Evolutionary conservation across 306 rosid genomes (phyloP).

Genomic region (Mimosa pudica): DNA sequence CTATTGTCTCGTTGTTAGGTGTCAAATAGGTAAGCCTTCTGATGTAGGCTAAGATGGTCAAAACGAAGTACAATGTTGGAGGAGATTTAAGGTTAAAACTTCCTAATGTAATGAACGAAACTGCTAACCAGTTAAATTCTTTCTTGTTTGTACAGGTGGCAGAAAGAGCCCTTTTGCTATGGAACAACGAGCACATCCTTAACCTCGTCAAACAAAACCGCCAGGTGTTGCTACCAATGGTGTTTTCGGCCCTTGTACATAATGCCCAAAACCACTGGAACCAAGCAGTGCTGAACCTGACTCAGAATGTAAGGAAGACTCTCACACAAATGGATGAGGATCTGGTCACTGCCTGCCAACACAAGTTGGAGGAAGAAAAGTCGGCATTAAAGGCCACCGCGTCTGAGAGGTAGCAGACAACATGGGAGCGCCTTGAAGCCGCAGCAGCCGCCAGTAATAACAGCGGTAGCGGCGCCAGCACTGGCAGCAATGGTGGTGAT

Average conservation of each 20-base stretch:
- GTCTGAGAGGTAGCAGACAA: constrained; percentile 75
- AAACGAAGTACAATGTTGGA: too few relatives aligned
- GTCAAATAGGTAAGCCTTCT: not conserved
- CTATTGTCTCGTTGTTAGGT: not conserved
- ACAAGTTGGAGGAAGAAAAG: constrained; percentile 70
- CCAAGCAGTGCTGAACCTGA: constrained; percentile 90
- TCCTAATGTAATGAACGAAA: not conserved
- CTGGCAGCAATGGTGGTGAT: constrained; percentile 26
- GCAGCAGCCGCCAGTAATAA: constrained; percentile 37
- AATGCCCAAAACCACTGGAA: constrained; percentile 90
- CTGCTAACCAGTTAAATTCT: not conserved
- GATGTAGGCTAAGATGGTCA: not conserved
- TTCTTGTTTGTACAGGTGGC: constrained; percentile 64
- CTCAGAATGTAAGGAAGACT: constrained; percentile 75
- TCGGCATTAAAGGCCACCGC: constrained; percentile 51
- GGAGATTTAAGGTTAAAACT: not conserved
- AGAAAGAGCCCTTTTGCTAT: constrained; percentile 89
- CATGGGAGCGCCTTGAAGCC: constrained; percentile 89
- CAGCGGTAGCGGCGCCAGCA: not conserved
- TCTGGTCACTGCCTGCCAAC: constrained; percentile 74
- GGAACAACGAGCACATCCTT: constrained; percentile 91
- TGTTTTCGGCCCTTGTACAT: constrained; percentile 80
- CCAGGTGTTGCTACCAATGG: constrained; percentile 81
- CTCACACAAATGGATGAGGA: constrained; percentile 89
- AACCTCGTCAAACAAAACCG: constrained; percentile 79